Evolutionary conservation across 1,284 basidiomycete genomes (phyloP), one percentile per base, ranked within the genome.

Genomic region (Austropuccinia psidii): DNA sequence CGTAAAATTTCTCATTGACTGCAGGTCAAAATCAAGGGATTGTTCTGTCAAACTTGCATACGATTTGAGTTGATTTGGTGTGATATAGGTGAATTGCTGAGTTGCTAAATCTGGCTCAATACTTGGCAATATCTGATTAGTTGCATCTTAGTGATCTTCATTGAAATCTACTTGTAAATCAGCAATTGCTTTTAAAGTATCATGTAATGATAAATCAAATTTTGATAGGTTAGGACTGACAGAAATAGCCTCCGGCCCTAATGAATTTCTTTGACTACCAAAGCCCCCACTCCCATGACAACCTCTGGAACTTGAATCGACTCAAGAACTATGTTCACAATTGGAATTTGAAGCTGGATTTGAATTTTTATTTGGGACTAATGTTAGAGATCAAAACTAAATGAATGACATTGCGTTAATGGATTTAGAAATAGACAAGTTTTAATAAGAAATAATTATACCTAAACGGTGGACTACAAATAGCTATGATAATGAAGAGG

Each of bases 1-100:
- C 39, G 93, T 89, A 41, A 97, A 87, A 57, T 89, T 88, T 74
- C 90, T 85, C 88, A 98, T 93, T 43, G 88, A 86, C 79, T 94
- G 91, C 62, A 98, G 83, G 80, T 99, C 96, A 52, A 86, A 85
- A 41, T 89, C 85, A 55, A 99, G 86, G 79, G 93, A 95, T 66
- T 87, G 84, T 78, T 91, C 89, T 31, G 97, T 85, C 4, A 98
- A 85, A 8, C 90, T 86, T 76, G 87, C 87, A 83, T 96, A 98
- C 79, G 87, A 90, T 75, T 87, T 88, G 78, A 87, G 87, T 2
- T 94, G 90, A 79, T 92, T 91, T 2, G 91, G 88, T 0, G 95
- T 95, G 74, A 98, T 91, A 80, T 88, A 98, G 0, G 90, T 90
- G 82, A 93, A 77, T 43, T 57, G 72, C 24, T 21, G 35, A 17